A percentile compares a stretch with the other conserved stretches of the same genome.
phyloP scores from a whole-genome alignment of 331 rosid species.

The Malus hybrid region DNA sequence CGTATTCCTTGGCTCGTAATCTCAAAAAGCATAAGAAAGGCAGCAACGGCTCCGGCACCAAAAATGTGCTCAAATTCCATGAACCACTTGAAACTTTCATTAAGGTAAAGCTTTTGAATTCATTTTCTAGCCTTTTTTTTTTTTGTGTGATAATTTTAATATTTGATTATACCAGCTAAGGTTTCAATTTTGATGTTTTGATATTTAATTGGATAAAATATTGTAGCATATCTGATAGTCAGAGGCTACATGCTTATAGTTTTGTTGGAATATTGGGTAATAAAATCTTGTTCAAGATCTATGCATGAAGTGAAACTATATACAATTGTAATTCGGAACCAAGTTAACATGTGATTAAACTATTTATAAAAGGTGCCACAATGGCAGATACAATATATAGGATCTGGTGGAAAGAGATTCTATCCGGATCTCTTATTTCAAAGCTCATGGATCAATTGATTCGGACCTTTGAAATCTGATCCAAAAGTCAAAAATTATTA shows the following conservation, averaged over 20 bases:
- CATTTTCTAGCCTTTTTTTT: too few species aligned
- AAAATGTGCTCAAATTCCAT: conserved; percentile 12
- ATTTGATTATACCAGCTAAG: neutral
- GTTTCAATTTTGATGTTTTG: too few species aligned
- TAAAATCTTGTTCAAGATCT: too few species aligned
- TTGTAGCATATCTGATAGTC: neutral
- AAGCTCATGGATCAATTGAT: too few species aligned
- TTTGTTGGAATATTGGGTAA: neutral
- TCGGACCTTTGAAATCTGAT: too few species aligned
- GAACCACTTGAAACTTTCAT: conserved; percentile 49
- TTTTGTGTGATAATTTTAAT: neutral
- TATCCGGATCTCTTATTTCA: too few species aligned
- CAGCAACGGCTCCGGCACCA: conserved; percentile 10
- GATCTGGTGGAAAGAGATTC: too few species aligned
- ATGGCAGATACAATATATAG: neutral
- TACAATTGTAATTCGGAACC: neutral
- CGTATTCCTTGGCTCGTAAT: conserved; percentile 31
- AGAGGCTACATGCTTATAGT: neutral
- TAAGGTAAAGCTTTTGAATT: conserved; percentile 28
- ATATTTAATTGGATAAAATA: neutral
- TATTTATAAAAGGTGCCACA: neutral
- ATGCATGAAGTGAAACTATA: too few species aligned
- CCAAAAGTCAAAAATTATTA: too few species aligned
- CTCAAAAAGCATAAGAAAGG: conserved; percentile 17
- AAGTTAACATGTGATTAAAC: too few species aligned